These are phyloP conservation scores for Boechera stricta DNA, from an alignment of 345 rosid genomes.

Conservation along the genomic window DNA sequence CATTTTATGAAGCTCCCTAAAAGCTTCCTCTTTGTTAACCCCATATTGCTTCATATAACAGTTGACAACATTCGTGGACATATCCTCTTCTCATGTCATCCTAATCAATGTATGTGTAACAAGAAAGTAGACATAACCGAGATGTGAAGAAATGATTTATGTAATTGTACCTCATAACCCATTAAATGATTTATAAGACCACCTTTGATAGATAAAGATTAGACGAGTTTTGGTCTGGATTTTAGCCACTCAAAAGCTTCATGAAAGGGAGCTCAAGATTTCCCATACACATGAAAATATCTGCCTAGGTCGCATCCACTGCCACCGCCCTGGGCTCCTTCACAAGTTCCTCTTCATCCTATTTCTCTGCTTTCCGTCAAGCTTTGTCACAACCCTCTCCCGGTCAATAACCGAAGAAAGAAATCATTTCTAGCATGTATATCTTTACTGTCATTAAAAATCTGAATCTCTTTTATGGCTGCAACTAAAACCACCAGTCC, in stretches of 20 bases:
- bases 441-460: too few species aligned
- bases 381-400: too few species aligned
- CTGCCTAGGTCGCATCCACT: too few species aligned
- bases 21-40: constrained; percentile 20
- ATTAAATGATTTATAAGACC: neutral
- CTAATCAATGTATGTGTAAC: constrained; percentile 1
- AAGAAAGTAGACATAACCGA: neutral
- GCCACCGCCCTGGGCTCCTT: too few species aligned
- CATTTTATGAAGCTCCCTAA: constrained; percentile 10
- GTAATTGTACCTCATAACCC: neutral
- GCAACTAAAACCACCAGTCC: too few species aligned
- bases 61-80: neutral
- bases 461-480: too few species aligned
- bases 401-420: too few species aligned
- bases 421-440: too few species aligned
- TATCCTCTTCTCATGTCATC: constrained; percentile 47
- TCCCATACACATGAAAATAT: neutral
- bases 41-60: constrained; percentile 41
- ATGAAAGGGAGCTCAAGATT: too few species aligned
- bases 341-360: too few species aligned
- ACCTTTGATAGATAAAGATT: neutral
- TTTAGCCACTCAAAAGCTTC: neutral
- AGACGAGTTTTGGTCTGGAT: neutral
- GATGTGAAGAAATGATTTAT: neutral
- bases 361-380: too few species aligned